Evolutionary conservation across 2,329 filamentous ascomycete genomes (phyloP).

Genomic region (Arthrobotrys musiformis): DNA sequence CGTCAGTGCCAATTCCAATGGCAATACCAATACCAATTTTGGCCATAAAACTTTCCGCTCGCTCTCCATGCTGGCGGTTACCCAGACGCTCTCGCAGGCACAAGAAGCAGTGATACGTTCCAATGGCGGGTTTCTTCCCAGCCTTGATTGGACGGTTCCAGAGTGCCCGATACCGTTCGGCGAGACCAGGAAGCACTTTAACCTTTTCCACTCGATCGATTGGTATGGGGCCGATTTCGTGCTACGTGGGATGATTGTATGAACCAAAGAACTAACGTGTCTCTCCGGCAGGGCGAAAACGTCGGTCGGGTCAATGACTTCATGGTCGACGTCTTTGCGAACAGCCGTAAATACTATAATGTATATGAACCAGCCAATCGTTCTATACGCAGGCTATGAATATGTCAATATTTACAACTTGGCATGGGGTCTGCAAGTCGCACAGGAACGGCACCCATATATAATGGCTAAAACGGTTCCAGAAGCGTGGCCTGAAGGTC

Average conservation of each 20-base stretch:
- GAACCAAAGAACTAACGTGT: not conserved
- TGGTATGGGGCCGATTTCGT: conserved; percentile 5
- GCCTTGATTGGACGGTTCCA: conserved; percentile 40
- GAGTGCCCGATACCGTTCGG: conserved; percentile 42
- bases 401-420: conserved; percentile 50
- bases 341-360: conserved; percentile 42
- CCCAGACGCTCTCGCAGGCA: conserved; percentile 13
- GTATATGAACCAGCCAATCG: conserved; percentile 48
- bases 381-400: conserved; percentile 42
- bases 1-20: not conserved
- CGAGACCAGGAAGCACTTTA: conserved; percentile 45
- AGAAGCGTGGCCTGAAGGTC: conserved; percentile 36
- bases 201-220: conserved; percentile 45
- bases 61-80: conserved; percentile 6
- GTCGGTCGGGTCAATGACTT: conserved; percentile 28
- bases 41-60: not conserved
- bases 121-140: conserved; percentile 40
- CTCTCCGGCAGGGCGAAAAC: conserved; percentile 16
- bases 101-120: conserved; percentile 33
- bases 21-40: not conserved
- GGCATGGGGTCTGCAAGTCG: conserved; percentile 41
- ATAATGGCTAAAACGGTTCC: conserved; percentile 50
- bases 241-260: not conserved
- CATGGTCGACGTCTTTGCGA: conserved; percentile 43
- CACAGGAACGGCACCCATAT: conserved; percentile 47